Evolutionary conservation across 345 rosid species (phyloP), one percentile per base, ranked within the genome.

Genomic region (Brassica cretica): DNA sequence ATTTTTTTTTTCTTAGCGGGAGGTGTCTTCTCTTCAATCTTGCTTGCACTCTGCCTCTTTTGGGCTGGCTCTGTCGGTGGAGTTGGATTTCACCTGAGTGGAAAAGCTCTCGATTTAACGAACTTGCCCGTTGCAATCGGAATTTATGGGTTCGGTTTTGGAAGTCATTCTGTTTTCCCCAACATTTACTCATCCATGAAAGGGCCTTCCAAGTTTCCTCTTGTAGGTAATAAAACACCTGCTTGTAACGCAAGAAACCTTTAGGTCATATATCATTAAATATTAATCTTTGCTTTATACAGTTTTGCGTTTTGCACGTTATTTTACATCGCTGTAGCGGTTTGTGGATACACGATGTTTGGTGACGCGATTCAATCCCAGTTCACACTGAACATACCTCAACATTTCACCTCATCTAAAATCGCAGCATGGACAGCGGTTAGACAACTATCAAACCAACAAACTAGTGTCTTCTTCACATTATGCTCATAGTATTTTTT

Each of bases 321-420:
- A 1, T 64, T 89, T 51, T 87, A 90, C 82, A 79, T 85, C 0
- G 86, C 65, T 6, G 84, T 86, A 21, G 88, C 92, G 8, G 76
- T 85, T 64, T 88, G 88, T n/a, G 98, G 97, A 32, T 88, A 73
- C 74, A 81, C 86, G 16, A 87, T 94, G 85, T 93, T 91, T 62
- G 94, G 96, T 14, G 90, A 90, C 32, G 63, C 88, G 5, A 75
- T 86, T 72, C 75, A 90, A 68, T 90, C 98, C 12, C 96, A 92
- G 18, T 92, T 84, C 74, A 90, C 97, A 46, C 41, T 94, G 32
- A 94, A 87, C 89, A 87, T 92, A 89, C 96, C 96, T n/a, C 80
- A 75, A 64, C 77, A 87, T 35, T 83, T 86, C 29, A 49, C 68
- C 21, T 86, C 93, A 33, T 84, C 93, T 5, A 89, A 88, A 64